These are phyloP conservation scores for Arabidopsis thaliana DNA, from an alignment of 345 rosid species.

Conservation along the genomic window TAIR10.1 NC_003071.7:11269501-11270000, in stretches of 20 bases:
- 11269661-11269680: slow-evolving; percentile 24
- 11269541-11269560: slow-evolving; percentile 29
- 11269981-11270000: too few relatives aligned
- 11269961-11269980: too few relatives aligned
- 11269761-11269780: not conserved
- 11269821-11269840: too few relatives aligned
- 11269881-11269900: too few relatives aligned
- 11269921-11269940: too few relatives aligned
- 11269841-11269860: too few relatives aligned
- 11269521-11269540: slow-evolving; percentile 17
- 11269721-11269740: not conserved
- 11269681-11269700: not conserved
- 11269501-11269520: not conserved
- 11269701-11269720: not conserved
- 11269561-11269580: slow-evolving; percentile 14
- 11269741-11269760: not conserved
- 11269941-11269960: too few relatives aligned
- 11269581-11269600: not conserved
- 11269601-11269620: slow-evolving; percentile 26
- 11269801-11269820: too few relatives aligned
- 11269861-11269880: too few relatives aligned
- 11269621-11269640: slow-evolving; percentile 21
- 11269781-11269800: too few relatives aligned
- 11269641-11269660: slow-evolving; percentile 34
- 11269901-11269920: too few relatives aligned